Base-by-base conservation (phyloP, 164 flowering plant species). In the Dillenia suffruticosa region DNA sequence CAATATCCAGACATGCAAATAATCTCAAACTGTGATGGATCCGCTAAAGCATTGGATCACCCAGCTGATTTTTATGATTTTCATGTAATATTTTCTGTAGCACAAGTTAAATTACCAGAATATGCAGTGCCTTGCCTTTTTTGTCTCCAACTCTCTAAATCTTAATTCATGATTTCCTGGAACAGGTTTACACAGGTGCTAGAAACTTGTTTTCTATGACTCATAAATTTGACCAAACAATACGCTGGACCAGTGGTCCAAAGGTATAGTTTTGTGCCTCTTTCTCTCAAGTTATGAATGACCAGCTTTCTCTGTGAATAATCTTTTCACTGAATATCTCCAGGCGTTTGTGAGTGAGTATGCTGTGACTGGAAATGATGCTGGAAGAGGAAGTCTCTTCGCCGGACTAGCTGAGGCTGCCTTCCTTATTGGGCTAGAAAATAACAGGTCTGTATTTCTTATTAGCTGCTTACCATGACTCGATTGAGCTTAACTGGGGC, bases 331-430 rank as follows among this genome's bases (percentile, higher is more conserved):
- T 64, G 10, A 45, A 49, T 60, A 3, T 5, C 65, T 62, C 14
- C 74, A 91, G 99, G 95, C 88, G 60, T 94, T 94, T 79, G 96
- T 94, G 60, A 94, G 99, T 61, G 99, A 94, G 71, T 94, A 94
- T 84, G 99, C 99, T 68, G 99, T 94, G 70, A 78, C 79, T 63
- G 90, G 88, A 48, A 74, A 76, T 2, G 96, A 91, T 76, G 97
- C 97, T 60, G 93, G 90, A 2, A 68, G 46, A 45, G 99, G 99
- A 74, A 87, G 81, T 68, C 78, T 94, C 49, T 68, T 86, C 47
- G 99, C 96, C 4, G 93, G 87, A 48, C 55, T 94, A 44, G 99
- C 83, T 44, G 97, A 91, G 75, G 99, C 95, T 64, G 99, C 72
- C 19, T 94, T 91, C 70, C 92, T 91, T 48, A 81, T 94, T 63